Evolutionary conservation across 2,329 filamentous ascomycete species (phyloP).

Genomic region (Ascochyta fabae): DNA sequence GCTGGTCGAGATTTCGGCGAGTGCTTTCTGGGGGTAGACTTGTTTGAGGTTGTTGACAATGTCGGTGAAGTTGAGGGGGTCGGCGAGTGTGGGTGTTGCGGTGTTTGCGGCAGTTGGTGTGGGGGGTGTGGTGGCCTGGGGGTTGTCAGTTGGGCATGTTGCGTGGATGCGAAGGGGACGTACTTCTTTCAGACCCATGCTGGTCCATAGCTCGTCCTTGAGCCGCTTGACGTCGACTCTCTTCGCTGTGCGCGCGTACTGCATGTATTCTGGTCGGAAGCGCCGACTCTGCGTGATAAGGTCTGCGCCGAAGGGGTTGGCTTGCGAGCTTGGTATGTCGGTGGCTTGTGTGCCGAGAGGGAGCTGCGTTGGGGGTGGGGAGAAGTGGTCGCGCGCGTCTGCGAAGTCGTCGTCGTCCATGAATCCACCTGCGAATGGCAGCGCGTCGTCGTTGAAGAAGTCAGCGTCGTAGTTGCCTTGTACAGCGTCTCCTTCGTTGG

Average conservation of each 20-base stretch:
- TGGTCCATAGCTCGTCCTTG: conserved; percentile 71
- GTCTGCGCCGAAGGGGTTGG: conserved; percentile 66
- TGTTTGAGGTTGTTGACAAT: conserved; percentile 88
- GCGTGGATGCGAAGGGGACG: conserved; percentile 4
- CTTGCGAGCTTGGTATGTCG: conserved; percentile 61
- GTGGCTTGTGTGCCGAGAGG: conserved; percentile 33
- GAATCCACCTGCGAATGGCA: conserved; percentile 70
- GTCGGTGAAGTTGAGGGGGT: conserved; percentile 79
- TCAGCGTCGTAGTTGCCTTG: conserved; percentile 92
- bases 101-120: conserved; percentile 28
- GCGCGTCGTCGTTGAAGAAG: conserved; percentile 91
- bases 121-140: conserved; percentile 31
- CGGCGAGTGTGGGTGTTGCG: conserved; percentile 54
- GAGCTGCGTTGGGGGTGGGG: conserved; percentile 66
- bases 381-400: conserved; percentile 80
- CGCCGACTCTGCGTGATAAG: conserved; percentile 67
- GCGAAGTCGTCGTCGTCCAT: conserved; percentile 73
- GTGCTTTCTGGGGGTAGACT: conserved; percentile 83
- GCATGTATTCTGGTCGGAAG: conserved; percentile 68
- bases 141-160: conserved; percentile 13
- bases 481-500: conserved; percentile 63
- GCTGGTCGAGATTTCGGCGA: conserved; percentile 94
- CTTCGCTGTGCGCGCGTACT: conserved; percentile 70
- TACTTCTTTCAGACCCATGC: conserved; percentile 60
- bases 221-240: conserved; percentile 69